Base-by-base conservation (phyloP, 2,329 filamentous ascomycete genomes). In the Calonectria ilicicola region DNA sequence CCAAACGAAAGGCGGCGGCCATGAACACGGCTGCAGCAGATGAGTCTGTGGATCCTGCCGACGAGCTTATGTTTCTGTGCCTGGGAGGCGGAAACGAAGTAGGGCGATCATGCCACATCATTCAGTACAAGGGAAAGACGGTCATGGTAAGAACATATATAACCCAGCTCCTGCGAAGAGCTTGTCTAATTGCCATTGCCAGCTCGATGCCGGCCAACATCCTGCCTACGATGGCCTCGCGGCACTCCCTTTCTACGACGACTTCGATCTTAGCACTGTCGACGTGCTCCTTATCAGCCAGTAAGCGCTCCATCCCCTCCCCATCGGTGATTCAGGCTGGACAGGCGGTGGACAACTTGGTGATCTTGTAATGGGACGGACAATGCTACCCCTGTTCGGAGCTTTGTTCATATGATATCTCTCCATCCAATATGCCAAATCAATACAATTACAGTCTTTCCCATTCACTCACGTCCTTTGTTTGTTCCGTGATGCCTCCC, bases 41-140 rank as follows among this genome's bases (percentile, higher is more conserved):
- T 70, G 95, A 98, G 80, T 95, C 95, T 1, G 93, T 98, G 71
- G 96, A 98, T 80, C 95, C 97, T 5, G 91, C 95, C 1, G 97
- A 99, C 82, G 95, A 98, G 87, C 91, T 99, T 71, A 94, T 95
- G 86, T 99, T 99, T 81, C 90, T 98, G 67, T 97, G 95, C 80
- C 87, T 99, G 44, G 97, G 97, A 74, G 97, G 97, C 74, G 97
- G 97, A 78, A 98, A 98, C 84, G 97, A 99, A 85, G 97, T 99
- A 74, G 97, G 97, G 67, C 91, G 97, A 77, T 98, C 97, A 77
- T 98, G 97, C 84, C 97, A 99, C 83, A 98, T 99, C 79, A 92
- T 99, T 72, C 95, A 98, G 82, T 99, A 99, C 90, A 99, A 98
- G 86, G 97, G 97, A 74, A 99, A 99, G 85, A 98, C 96, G 7